Evolutionary conservation across 2,329 filamentous ascomycete species (phyloP), one percentile per base, ranked within the genome.

Genomic region (Cercospora citrullina): DNA sequence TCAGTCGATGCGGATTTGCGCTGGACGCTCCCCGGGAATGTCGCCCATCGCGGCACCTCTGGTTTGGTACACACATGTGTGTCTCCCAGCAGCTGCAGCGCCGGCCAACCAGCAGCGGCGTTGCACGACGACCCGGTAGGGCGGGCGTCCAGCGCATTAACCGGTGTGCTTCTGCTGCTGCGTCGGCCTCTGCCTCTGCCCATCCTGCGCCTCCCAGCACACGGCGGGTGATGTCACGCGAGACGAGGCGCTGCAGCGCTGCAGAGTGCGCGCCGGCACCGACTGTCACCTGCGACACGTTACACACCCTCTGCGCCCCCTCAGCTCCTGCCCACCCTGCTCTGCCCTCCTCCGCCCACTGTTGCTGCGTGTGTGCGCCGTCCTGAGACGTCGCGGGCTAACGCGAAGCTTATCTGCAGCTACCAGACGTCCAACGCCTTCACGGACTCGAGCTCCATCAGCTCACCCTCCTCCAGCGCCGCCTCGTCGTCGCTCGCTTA

Each of bases 401-500:
- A 72, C 58, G 33, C 21, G n/a, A 33, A n/a, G 28, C 60, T 63
- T 53, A 55, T 68, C 68, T 67, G 55, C 60, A 76, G 85, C 76
- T 87, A 85, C 77, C 81, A 83, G 69, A 74, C 81, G 18, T 64
- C 62, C 75, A 81, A 82, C 55, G 55, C 55, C 72, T 82, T 86
- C 73, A 83, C 86, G 68, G 85, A 87, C 79, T 85, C 86, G 69
- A 85, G 83, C 66, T 86, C 83, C 71, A 83, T 82, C 73, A 84
- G 82, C 73, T 83, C 83, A 68, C 83, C 82, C 72, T 85, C 84
- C 71, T 85, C 84, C 71, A 83, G 81, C 74, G 79, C 81, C 67
- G 85, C 84, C 42, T 68, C 68, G 12, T 64, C 64, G 31, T 83
- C 82, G 59, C 79, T 83, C 72, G 78, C 81, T 71, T 85, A 78